Evolutionary conservation across 169 alveolate species (phyloP).

Genomic region (Plasmodium fragile): DNA sequence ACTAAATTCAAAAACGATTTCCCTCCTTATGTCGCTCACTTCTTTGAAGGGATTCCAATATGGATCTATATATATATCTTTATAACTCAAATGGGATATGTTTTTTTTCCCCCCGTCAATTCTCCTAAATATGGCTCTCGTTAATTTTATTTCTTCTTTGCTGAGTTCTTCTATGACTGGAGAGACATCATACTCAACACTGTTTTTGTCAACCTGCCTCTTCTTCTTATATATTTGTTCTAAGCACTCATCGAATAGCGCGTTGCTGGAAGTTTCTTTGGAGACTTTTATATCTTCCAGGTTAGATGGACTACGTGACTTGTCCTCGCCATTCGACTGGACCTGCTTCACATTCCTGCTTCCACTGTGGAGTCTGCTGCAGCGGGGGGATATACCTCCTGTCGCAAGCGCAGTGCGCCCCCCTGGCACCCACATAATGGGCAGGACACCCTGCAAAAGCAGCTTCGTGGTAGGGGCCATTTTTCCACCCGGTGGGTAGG

Average conservation of each 20-base stretch:
- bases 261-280: constrained; percentile 29
- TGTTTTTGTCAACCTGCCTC: constrained; percentile 21
- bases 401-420: not conserved
- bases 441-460: not conserved
- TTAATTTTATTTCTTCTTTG: constrained; percentile 79
- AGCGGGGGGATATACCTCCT: not conserved
- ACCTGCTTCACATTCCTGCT: not conserved
- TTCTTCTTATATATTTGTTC: constrained; percentile 54
- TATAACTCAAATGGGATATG: constrained; percentile 45
- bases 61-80: constrained; percentile 84
- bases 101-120: constrained; percentile 70
- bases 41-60: constrained; percentile 89
- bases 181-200: constrained; percentile 78
- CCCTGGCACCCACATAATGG: not conserved
- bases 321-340: not conserved
- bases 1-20: constrained; percentile 85
- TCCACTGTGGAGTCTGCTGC: not conserved
- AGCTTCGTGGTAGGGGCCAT: not conserved
- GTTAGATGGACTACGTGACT: not conserved
- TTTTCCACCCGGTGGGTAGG: not conserved
- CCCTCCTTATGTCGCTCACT: constrained; percentile 81
- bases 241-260: constrained; percentile 54
- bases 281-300: constrained; percentile 48
- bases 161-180: constrained; percentile 81
- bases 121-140: constrained; percentile 80